These are phyloP conservation scores for Petasospora rhodanensis DNA, from an alignment of 1,139 yeast genomes.

Conservation along the genomic window DNA sequence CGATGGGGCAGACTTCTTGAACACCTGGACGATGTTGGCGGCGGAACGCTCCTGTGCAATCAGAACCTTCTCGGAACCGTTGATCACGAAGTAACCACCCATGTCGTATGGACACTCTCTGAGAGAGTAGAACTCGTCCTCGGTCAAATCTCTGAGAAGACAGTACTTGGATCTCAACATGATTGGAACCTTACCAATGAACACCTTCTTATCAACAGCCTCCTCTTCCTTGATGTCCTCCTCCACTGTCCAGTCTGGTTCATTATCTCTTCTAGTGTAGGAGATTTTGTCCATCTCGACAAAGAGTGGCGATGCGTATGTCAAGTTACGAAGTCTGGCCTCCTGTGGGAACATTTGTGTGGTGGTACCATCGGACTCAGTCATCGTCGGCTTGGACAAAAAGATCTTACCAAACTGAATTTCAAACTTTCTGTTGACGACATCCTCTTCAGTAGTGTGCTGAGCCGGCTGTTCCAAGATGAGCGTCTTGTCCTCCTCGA, in stretches of 20 bases:
- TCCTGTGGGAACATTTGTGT: slow-evolving; percentile 98
- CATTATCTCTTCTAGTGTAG: slow-evolving; percentile 77
- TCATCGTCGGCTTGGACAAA: slow-evolving; percentile 94
- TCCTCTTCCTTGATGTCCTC: slow-evolving; percentile 40
- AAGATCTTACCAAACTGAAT: slow-evolving; percentile 95
- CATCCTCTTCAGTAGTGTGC: slow-evolving; percentile 87
- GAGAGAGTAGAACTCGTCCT: slow-evolving; percentile 88
- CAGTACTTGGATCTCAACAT: slow-evolving; percentile 97
- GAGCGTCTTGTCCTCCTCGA: slow-evolving; percentile 91
- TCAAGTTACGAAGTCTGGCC: slow-evolving; percentile 91
- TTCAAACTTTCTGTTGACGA: slow-evolving; percentile 87
- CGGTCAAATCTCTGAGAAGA: slow-evolving; percentile 87
- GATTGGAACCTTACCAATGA: slow-evolving; percentile 95
- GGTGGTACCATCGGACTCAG: slow-evolving; percentile 99
- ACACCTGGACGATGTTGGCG: slow-evolving; percentile 96
- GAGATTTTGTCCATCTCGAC: slow-evolving; percentile 95
- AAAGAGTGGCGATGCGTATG: slow-evolving; percentile 92
- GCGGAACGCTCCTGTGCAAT: slow-evolving; percentile 99
- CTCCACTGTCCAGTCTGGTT: slow-evolving; percentile 63
- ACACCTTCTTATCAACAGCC: slow-evolving; percentile 74
- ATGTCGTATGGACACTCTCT: slow-evolving; percentile 99
- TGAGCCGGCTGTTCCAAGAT: slow-evolving; percentile 98
- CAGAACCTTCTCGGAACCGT: slow-evolving; percentile 96
- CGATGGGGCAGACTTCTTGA: slow-evolving; percentile 95
- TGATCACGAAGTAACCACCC: slow-evolving; percentile 98